Conservation (phyloP, 2,329 filamentous ascomycete species). For the Keithomyces neogunnii region DNA sequence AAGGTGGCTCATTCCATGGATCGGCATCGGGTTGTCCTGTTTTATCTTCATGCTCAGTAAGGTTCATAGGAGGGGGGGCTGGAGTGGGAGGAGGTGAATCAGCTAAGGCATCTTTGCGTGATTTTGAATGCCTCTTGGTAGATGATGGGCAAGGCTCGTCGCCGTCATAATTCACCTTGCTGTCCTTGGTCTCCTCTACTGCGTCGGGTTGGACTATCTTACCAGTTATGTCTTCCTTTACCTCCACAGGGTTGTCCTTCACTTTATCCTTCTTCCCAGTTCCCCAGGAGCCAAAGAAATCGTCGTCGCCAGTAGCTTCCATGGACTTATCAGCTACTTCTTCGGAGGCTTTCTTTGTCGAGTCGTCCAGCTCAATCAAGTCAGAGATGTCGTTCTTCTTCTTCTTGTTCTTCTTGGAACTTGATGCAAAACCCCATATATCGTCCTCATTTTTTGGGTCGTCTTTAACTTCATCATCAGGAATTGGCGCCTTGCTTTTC, state of each 20-base stretch:
- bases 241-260: conserved; percentile 40
- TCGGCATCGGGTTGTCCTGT: conserved; percentile 27
- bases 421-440: conserved; percentile 14
- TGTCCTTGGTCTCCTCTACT: conserved; percentile 33
- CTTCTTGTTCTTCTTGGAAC: conserved; percentile 30
- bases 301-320: conserved; percentile 32
- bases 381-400: conserved; percentile 31
- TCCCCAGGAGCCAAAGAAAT: conserved; percentile 49
- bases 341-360: conserved; percentile 15
- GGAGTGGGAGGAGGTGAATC: conserved; percentile 38
- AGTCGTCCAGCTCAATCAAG: conserved; percentile 27
- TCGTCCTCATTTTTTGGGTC: conserved; percentile 11
- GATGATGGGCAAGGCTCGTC: conserved; percentile 35
- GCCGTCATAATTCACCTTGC: conserved; percentile 31
- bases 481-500: conserved; percentile 13
- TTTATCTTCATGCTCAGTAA: conserved; percentile 28
- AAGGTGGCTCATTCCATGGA: conserved; percentile 26
- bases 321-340: conserved; percentile 19
- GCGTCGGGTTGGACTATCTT: conserved; percentile 38
- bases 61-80: conserved; percentile 37
- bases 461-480: conserved; percentile 11
- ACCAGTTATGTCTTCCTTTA: conserved; percentile 36
- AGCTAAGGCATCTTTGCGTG: conserved; percentile 27
- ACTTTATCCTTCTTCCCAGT: conserved; percentile 44
- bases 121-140: conserved; percentile 36